Evolutionary conservation across 768 basidiomycete species (phyloP), one percentile per base, ranked within the genome.

Genomic region (Lactifluus pinguis): DNA sequence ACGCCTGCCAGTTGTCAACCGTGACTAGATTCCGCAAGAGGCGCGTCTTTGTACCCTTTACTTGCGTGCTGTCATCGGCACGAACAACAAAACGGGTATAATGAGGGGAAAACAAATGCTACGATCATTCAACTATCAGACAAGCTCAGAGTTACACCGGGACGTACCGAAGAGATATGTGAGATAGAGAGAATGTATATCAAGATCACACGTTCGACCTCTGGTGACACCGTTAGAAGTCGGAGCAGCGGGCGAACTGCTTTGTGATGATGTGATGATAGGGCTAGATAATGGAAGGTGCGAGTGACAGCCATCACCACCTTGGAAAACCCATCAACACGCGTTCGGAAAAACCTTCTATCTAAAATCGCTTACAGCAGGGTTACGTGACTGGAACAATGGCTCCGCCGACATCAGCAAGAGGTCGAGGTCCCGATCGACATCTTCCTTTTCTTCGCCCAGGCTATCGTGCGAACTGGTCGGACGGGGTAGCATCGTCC

Each of bases 351-450:
- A 41, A 39, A 29, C 25, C 11, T 57, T 9, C 4, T 34, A 39
- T 41, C 14, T 48, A 55, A 55, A 25, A 19, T 30, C 7, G 70
- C 85, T 66, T 65, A 95, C 92, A 5, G 94, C 90, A 14, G 94
- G 85, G 72, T 97, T 98, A 58, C 85, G 78, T 55, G 89, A 92
- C 68, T 89, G 86, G 63, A 95, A 84, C 11, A 97, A 75, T 8
- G 91, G 88, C 64, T 89, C 85, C 0, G 84, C 77, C 32, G 82
- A 85, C 9, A 78, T 77, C 25, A 97, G 72, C 9, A 95, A 77
- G 49, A 98, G 75, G 60, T 84, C 79, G 39, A 95, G 72, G 70
- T 98, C 95, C 41, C 75, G 70, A 69, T 98, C 95, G 13, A 89
- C 69, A 48, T 92, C 86, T 60, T 83, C 82, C n/a, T 73, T 69